Percentiles rank a stretch among this genome's conserved stretches.
Conservation (phyloP, 345 rosid species). For the Mercurialis annua region DNA sequence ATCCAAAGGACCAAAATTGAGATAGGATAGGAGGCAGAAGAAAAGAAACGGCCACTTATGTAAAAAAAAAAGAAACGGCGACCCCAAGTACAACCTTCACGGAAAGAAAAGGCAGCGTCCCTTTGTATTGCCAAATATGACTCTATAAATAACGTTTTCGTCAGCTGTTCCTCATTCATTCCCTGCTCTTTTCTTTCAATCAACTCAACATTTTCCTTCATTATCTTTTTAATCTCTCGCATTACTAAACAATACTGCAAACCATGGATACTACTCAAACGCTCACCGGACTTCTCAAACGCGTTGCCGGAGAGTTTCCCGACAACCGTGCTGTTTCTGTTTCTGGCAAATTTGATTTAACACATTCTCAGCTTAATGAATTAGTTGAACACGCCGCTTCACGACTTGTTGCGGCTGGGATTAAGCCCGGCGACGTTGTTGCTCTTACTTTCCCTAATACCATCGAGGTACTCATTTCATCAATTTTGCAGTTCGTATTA, state of each 20-base stretch:
- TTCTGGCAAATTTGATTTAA: conserved; percentile 51
- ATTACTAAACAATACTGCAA: neutral
- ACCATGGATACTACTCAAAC: conserved; percentile 38
- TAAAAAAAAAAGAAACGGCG: neutral
- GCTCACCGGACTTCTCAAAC: conserved; percentile 40
- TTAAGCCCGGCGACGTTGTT: conserved; percentile 52
- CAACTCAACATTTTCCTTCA: neutral
- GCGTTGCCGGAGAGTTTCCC: conserved; percentile 43
- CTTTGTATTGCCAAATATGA: neutral
- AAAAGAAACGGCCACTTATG: too few relatives aligned
- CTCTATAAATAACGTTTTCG: neutral
- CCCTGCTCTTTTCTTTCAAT: neutral
- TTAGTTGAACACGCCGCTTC: conserved; percentile 49
- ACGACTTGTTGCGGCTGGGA: conserved; percentile 42
- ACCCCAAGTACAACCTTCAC: conserved; percentile 9
- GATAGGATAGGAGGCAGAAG: too few relatives aligned
- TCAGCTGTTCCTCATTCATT: neutral
- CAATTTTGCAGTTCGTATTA: neutral
- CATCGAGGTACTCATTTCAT: conserved; percentile 27
- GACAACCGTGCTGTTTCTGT: conserved; percentile 43
- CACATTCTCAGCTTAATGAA: conserved; percentile 48
- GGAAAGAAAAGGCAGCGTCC: neutral
- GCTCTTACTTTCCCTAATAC: conserved; percentile 60
- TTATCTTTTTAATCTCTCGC: neutral
- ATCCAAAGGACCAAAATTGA: neutral